Percentiles rank a stretch among this genome's conserved stretches.
phyloP scores from a whole-genome alignment of 371 early-diverging fungal species.

The Apophysomyces trapeziformis region DNA sequence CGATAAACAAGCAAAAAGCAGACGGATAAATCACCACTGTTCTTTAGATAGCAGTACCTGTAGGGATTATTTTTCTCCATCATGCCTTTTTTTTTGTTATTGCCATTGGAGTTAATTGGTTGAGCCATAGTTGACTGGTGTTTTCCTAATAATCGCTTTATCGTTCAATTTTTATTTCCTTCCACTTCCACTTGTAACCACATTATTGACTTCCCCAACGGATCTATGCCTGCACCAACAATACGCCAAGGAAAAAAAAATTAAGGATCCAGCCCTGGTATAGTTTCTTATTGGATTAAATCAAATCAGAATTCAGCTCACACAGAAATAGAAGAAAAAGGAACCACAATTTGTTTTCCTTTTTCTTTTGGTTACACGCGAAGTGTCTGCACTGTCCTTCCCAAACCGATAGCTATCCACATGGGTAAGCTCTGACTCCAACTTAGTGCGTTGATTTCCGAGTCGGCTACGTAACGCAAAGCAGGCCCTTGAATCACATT shows the following conservation, averaged over 20 bases:
- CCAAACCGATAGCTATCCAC: conserved; percentile 71
- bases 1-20: too few relatives aligned
- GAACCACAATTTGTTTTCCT: too few relatives aligned
- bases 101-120: too few relatives aligned
- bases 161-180: background rate
- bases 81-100: too few relatives aligned
- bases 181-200: background rate
- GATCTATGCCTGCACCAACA: background rate
- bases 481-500: conserved; percentile 57
- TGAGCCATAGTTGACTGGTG: too few relatives aligned
- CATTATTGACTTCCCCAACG: background rate
- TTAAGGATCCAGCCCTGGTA: background rate
- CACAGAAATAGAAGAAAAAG: background rate
- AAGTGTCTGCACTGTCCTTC: conserved; percentile 58
- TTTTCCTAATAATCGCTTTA: background rate
- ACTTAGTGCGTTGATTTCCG: conserved; percentile 64
- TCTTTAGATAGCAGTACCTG: too few relatives aligned
- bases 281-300: background rate
- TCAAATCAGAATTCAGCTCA: background rate
- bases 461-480: conserved; percentile 62
- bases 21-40: too few relatives aligned
- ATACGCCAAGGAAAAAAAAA: background rate
- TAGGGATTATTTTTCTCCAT: too few relatives aligned
- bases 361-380: conserved; percentile 19
- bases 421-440: conserved; percentile 66